Evolutionary conservation across 176 grass and related monocot species (phyloP).

Genomic region (Musa acuminata): DNA sequence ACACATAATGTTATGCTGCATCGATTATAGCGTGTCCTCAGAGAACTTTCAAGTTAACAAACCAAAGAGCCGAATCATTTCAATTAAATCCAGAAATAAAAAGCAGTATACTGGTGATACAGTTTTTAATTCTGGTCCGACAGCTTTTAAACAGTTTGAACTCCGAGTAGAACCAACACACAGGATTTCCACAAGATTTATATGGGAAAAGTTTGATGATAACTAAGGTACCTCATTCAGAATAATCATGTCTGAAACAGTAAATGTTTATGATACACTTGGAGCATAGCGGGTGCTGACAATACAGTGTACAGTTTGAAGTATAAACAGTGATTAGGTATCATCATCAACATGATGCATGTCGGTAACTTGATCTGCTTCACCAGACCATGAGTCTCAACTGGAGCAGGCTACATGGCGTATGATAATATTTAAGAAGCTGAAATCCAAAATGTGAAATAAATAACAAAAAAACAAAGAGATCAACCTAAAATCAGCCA

Average conservation of each 20-base stretch:
- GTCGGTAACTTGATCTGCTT: background rate
- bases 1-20: too few relatives aligned
- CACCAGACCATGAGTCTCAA: background rate
- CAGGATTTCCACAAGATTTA: too few relatives aligned
- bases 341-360: background rate
- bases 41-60: too few relatives aligned
- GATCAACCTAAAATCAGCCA: background rate
- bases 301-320: background rate
- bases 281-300: background rate
- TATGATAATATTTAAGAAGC: background rate
- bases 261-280: background rate
- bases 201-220: too few relatives aligned
- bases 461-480: background rate
- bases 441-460: background rate
- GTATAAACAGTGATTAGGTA: background rate
- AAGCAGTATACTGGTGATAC: too few relatives aligned
- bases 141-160: too few relatives aligned
- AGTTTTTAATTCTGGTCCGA: too few relatives aligned
- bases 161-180: too few relatives aligned
- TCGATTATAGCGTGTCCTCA: too few relatives aligned
- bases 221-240: background rate
- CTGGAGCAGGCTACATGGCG: background rate
- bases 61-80: too few relatives aligned
- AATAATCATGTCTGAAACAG: background rate
- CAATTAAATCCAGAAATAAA: too few relatives aligned